Conservation (phyloP, 805 yeast genomes). For the Peterozyma xylosa region DNA sequence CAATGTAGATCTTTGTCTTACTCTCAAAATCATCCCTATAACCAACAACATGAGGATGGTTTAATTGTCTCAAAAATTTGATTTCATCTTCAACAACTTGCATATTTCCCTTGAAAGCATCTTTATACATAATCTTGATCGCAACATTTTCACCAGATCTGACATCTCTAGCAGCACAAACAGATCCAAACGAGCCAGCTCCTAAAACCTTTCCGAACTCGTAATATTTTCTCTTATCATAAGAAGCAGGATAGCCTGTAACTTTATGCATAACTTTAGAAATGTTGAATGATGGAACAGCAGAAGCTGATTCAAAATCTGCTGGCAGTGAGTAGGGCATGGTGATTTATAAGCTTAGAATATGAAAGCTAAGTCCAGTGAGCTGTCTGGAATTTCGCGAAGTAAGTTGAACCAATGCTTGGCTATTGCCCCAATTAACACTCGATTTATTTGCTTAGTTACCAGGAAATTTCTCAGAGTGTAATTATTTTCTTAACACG, state of each 20-base stretch:
- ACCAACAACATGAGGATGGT: slow-evolving; percentile 84
- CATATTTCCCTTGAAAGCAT: slow-evolving; percentile 62
- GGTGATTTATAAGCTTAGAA: too few species aligned
- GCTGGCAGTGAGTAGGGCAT: too few species aligned
- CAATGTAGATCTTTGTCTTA: slow-evolving; percentile 85
- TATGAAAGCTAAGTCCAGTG: too few species aligned
- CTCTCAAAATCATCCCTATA: slow-evolving; percentile 92
- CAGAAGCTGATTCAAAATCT: too few species aligned
- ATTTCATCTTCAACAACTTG: slow-evolving; percentile 76
- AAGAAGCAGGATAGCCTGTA: slow-evolving; percentile 67
- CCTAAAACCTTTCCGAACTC: slow-evolving; percentile 81
- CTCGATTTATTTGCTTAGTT: too few species aligned
- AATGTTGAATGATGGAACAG: too few species aligned
- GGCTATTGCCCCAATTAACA: too few species aligned
- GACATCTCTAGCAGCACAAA: slow-evolving; percentile 57
- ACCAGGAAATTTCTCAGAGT: too few species aligned
- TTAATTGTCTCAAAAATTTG: slow-evolving; percentile 52
- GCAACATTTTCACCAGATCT: slow-evolving; percentile 67
- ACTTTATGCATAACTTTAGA: slow-evolving; percentile 40
- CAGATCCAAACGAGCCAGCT: slow-evolving; percentile 94
- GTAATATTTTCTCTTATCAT: slow-evolving; percentile 59
- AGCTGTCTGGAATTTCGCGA: too few species aligned
- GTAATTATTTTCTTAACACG: too few species aligned
- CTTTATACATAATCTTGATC: slow-evolving; percentile 79
- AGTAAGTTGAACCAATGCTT: too few species aligned